Base-by-base conservation (phyloP, 257 asterid genomes). In the Ilex aquifolium region DNA sequence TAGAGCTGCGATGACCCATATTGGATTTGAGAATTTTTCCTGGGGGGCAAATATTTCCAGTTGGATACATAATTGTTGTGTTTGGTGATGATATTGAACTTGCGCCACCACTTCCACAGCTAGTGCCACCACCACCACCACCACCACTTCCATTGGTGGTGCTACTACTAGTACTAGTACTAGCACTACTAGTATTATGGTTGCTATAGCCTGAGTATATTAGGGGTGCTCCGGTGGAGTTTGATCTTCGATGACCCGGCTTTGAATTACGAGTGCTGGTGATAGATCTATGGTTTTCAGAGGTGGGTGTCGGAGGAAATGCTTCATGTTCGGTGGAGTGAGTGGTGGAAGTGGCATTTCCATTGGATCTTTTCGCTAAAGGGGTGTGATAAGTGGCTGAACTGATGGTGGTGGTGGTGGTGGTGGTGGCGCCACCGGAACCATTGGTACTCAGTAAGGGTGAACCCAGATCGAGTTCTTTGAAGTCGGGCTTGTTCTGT, bases 171-270 rank as follows among this genome's bases (percentile, higher is more conserved):
- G 56, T 50, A 14, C 56, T 50, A 14, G 14, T 14, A 50, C 14
- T 50, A n/a, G 14, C 13, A 50, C 56, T 50, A 50, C 56, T 50
- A n/a, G 8, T 50, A n/a, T 50, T 4, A n/a, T 10, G 56, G 16
- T 14, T 50, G 14, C 14, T n/a, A 50, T 50, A 11, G 16, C 56
- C 56, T 50, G 56, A 50, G 21, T 50, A 50, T 10, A 50, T 50
- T n/a, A 50, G 16, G 6, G 56, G 56, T 4, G 56, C 56, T 4
- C 56, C 56, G 16, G 56, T 50, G 13, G 56, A 50, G 56, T n/a
- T 50, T n/a, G 56, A 50, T 50, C 56, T 50, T 14, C 56, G 56
- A 50, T 50, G 56, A 50, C 56, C 56, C 15, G 56, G 56, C 56
- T 50, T 50, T 4, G 56, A 50, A 50, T 50, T 50, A 50, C 56